Evolutionary conservation across 768 basidiomycete genomes (phyloP).

Genomic region (Psilocybe cubensis): DNA sequence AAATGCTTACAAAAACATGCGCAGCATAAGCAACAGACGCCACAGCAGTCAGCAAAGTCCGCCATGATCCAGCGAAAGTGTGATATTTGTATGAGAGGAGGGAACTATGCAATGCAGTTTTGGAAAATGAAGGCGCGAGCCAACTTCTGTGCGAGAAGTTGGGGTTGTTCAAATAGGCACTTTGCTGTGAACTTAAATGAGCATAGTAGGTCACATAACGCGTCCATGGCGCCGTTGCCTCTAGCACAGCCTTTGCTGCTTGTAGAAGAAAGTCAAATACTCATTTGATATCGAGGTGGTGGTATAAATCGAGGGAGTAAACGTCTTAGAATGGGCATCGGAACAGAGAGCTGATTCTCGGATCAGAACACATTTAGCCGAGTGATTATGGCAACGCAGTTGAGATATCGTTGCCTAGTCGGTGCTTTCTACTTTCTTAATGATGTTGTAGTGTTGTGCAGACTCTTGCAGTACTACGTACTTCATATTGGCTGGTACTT

Average conservation of each 20-base stretch:
- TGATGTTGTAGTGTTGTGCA: too few relatives aligned
- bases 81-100: neutral
- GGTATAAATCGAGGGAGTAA: neutral
- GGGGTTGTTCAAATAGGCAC: neutral
- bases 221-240: neutral
- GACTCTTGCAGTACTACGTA: too few relatives aligned
- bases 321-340: neutral
- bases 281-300: neutral
- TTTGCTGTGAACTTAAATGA: neutral
- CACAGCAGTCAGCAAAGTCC: slow-evolving; percentile 28
- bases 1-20: slow-evolving; percentile 22
- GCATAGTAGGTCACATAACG: neutral
- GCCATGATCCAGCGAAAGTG: slow-evolving; percentile 14
- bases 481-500: too few relatives aligned
- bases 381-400: neutral
- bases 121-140: neutral
- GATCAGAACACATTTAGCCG: neutral
- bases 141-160: neutral
- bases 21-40: slow-evolving; percentile 23
- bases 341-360: too few relatives aligned
- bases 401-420: too few relatives aligned
- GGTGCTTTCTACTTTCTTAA: too few relatives aligned
- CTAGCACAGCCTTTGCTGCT: slow-evolving; percentile 1
- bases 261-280: neutral
- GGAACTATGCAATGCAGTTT: neutral